Evolutionary conservation across 2,329 filamentous ascomycete genomes (phyloP).

Genomic region (Lasiodiplodia sp.): DNA sequence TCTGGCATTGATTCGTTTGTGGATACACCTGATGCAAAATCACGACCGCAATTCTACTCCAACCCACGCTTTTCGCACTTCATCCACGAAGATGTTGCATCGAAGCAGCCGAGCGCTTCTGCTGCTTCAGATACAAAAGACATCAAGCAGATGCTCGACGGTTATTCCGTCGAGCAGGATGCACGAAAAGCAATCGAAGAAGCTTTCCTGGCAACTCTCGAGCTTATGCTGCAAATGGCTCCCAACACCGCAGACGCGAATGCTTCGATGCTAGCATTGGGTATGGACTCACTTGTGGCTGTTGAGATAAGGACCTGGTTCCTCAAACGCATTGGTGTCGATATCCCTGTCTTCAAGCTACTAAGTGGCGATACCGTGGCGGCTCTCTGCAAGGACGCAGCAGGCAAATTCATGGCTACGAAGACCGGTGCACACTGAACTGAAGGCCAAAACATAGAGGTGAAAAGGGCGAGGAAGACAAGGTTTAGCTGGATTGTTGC

Average conservation of each 20-base stretch:
- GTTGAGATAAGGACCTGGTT: constrained; percentile 58
- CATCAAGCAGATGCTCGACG: constrained; percentile 1
- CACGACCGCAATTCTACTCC: not conserved
- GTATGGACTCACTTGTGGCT: constrained; percentile 49
- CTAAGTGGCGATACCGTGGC: constrained; percentile 42
- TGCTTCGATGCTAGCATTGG: constrained; percentile 32
- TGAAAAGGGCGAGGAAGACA: too few relatives aligned
- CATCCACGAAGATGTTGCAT: not conserved
- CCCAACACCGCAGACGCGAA: not conserved
- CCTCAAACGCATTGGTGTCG: constrained; percentile 52
- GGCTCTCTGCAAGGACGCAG: not conserved
- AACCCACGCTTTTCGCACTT: constrained; percentile 21
- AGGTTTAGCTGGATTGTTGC: too few relatives aligned
- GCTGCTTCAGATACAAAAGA: not conserved
- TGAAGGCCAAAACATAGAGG: not conserved
- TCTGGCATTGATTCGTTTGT: constrained; percentile 1
- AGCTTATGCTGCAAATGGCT: not conserved
- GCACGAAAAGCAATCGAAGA: not conserved
- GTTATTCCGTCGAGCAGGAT: not conserved
- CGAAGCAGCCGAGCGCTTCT: not conserved
- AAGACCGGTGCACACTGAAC: not conserved
- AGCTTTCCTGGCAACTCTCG: not conserved
- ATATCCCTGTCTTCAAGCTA: constrained; percentile 58
- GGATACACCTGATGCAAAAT: not conserved
- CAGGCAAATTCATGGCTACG: not conserved